These are phyloP conservation scores for Hammondia hammondi DNA, from an alignment of 169 alveolate species.

Conservation along the genomic window DNA sequence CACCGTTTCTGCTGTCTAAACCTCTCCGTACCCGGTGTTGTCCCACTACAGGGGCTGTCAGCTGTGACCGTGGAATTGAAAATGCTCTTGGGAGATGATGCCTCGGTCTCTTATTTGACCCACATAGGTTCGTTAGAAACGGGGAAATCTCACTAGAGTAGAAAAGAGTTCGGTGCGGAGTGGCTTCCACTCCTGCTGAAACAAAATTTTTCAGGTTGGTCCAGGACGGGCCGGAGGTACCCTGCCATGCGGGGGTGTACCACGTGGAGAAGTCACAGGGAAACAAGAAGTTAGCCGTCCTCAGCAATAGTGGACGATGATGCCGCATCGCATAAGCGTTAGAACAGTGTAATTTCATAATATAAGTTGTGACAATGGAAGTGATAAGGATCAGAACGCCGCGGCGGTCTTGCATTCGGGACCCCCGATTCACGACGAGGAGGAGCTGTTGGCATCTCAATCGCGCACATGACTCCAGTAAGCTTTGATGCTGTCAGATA, in stretches of 20 bases:
- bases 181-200: too few relatives aligned
- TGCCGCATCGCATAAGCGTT: neutral
- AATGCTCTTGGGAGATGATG: too few relatives aligned
- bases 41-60: too few relatives aligned
- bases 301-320: neutral
- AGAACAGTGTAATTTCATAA: neutral
- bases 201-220: neutral
- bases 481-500: neutral
- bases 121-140: too few relatives aligned
- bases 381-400: neutral
- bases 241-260: neutral
- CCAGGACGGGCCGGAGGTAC: neutral
- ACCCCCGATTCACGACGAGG: neutral
- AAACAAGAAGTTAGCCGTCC: neutral
- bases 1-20: too few relatives aligned
- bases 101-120: too few relatives aligned
- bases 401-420: neutral
- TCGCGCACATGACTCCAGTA: neutral
- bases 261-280: neutral
- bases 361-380: neutral
- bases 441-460: neutral
- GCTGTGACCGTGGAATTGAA: too few relatives aligned
- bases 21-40: too few relatives aligned
- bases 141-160: too few relatives aligned
- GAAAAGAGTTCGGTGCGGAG: too few relatives aligned